Conservation (phyloP, 1,139 yeast genomes). For the Ogataea hybrid region DNA sequence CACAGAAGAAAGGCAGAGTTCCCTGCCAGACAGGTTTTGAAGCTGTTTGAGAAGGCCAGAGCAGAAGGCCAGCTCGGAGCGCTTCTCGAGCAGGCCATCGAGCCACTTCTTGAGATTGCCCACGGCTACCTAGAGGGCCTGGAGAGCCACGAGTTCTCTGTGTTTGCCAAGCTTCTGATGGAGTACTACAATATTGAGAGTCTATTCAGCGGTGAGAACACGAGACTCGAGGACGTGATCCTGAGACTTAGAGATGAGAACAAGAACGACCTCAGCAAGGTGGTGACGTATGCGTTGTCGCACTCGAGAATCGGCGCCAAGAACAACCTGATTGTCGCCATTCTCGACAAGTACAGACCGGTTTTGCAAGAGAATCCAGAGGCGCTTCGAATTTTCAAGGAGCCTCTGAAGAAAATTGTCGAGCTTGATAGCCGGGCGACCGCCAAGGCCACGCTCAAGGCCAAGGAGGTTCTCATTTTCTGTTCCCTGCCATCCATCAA, state of each 20-base stretch:
- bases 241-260: conserved; percentile 84
- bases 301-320: conserved; percentile 94
- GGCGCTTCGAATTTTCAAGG: conserved; percentile 69
- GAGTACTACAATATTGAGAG: conserved; percentile 77
- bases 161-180: conserved; percentile 65
- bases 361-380: conserved; percentile 58
- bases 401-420: conserved; percentile 72
- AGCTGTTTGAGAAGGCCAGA: conserved; percentile 53
- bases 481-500: conserved; percentile 94
- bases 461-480: conserved; percentile 93
- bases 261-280: conserved; percentile 71
- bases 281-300: conserved; percentile 71
- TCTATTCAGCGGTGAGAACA: conserved; percentile 70
- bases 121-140: conserved; percentile 71
- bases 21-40: conserved; percentile 84
- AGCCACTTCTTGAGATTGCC: conserved; percentile 73
- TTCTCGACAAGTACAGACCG: conserved; percentile 78
- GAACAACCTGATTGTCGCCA: conserved; percentile 84
- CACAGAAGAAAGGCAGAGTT: conserved; percentile 73
- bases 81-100: conserved; percentile 55
- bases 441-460: conserved; percentile 93
- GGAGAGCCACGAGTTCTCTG: conserved; percentile 77
- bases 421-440: conserved; percentile 87
- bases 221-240: conserved; percentile 84
- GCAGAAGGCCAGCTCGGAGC: conserved; percentile 46